Percentiles rank a stretch among this genome's conserved stretches.
phyloP scores from a whole-genome alignment of 1,284 basidiomycete genomes.

The Papiliotrema laurentii region DNA sequence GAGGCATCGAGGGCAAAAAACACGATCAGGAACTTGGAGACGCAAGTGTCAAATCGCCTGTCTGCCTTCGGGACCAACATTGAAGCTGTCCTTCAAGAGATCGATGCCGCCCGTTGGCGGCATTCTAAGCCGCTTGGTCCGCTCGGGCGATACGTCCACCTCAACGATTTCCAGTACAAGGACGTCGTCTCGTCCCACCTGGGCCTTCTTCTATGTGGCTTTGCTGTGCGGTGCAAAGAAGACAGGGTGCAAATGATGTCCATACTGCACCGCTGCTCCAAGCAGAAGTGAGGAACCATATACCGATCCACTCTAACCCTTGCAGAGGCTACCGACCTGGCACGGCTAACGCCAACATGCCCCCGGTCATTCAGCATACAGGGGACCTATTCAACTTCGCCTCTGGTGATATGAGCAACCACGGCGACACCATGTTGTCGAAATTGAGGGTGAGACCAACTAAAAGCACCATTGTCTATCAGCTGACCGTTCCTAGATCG shows the following conservation, averaged over 20 bases:
- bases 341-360: slow-evolving; percentile 24
- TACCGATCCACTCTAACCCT: too few species aligned
- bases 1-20: slow-evolving; percentile 36
- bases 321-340: slow-evolving; percentile 27
- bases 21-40: slow-evolving; percentile 8
- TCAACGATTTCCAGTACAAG: slow-evolving; percentile 66
- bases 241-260: slow-evolving; percentile 63
- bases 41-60: slow-evolving; percentile 54
- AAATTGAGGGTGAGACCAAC: slow-evolving; percentile 54
- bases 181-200: slow-evolving; percentile 64
- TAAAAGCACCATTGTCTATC: too few species aligned
- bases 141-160: slow-evolving; percentile 72
- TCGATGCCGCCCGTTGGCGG: slow-evolving; percentile 59
- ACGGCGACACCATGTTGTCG: slow-evolving; percentile 69
- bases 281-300: too few species aligned
- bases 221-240: slow-evolving; percentile 67
- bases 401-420: slow-evolving; percentile 59
- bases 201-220: slow-evolving; percentile 61
- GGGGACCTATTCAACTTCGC: slow-evolving; percentile 74
- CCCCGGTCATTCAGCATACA: slow-evolving; percentile 60
- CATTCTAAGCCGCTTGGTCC: slow-evolving; percentile 77
- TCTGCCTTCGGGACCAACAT: slow-evolving; percentile 44
- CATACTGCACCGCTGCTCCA: not conserved
- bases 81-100: slow-evolving; percentile 53
- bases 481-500: slow-evolving; percentile 59